Evolutionary conservation across 768 basidiomycete species (phyloP).

Genomic region (Leccinum rimulosum): DNA sequence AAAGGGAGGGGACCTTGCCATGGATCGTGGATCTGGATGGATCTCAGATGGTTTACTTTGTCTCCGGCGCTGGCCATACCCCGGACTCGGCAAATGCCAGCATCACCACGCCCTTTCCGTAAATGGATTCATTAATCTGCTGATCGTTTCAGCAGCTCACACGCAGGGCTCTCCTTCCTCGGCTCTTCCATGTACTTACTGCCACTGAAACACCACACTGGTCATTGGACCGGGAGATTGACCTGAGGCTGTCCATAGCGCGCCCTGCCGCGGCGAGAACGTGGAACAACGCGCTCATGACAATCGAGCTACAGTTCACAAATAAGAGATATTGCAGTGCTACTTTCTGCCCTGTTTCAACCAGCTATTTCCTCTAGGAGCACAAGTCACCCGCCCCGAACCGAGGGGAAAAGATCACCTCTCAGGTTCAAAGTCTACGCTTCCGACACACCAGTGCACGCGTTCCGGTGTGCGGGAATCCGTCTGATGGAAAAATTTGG

Average conservation of each 20-base stretch:
- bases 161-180: not conserved
- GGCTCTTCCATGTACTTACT: constrained; percentile 16
- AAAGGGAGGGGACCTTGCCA: not conserved
- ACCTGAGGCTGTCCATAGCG: not conserved
- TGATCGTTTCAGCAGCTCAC: constrained; percentile 2
- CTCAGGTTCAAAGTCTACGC: not conserved
- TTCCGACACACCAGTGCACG: not conserved
- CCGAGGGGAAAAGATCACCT: not conserved
- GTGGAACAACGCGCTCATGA: not conserved
- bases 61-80: constrained; percentile 32
- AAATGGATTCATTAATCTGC: not conserved
- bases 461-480: not conserved
- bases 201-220: not conserved
- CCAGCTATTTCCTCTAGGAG: not conserved
- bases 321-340: not conserved
- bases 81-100: constrained; percentile 33
- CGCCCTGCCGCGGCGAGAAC: not conserved
- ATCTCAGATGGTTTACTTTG: constrained; percentile 34
- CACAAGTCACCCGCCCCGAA: not conserved
- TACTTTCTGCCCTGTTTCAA: not conserved
- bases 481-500: not conserved
- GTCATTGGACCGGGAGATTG: not conserved
- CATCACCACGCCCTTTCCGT: constrained; percentile 2
- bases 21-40: constrained; percentile 19
- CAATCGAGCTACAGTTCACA: not conserved